These are phyloP conservation scores for Geoglossum cookeanum DNA, from an alignment of 2,329 filamentous ascomycete genomes.

Conservation along the genomic window DNA sequence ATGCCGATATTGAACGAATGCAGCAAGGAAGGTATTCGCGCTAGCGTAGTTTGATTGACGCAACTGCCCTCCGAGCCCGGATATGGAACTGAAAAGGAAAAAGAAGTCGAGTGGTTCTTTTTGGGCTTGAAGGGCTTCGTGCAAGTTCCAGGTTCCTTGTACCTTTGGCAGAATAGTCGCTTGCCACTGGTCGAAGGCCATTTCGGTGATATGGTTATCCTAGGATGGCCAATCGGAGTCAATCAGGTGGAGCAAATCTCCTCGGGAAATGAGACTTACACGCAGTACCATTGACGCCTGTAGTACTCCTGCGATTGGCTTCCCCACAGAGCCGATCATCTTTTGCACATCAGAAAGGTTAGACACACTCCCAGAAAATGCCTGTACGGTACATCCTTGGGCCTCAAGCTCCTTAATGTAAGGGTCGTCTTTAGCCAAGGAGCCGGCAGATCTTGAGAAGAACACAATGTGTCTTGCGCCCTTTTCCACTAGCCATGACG, in stretches of 20 bases:
- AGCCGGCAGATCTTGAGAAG: constrained; percentile 29
- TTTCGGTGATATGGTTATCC: constrained; percentile 8
- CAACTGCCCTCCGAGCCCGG: constrained; percentile 11
- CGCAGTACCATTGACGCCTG: constrained; percentile 27
- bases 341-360: constrained; percentile 15
- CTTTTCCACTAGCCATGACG: constrained; percentile 28
- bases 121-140: too few relatives aligned
- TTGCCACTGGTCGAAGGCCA: constrained; percentile 5
- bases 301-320: constrained; percentile 16
- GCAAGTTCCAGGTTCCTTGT: constrained; percentile 14
- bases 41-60: constrained; percentile 13
- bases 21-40: constrained; percentile 13
- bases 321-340: constrained; percentile 9
- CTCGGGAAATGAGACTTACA: too few relatives aligned
- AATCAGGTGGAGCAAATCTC: too few relatives aligned
- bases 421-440: constrained; percentile 12
- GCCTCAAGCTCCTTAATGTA: constrained; percentile 11
- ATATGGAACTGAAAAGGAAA: constrained; percentile 13
- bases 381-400: constrained; percentile 9
- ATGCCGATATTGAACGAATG: constrained; percentile 13
- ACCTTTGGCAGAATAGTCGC: constrained; percentile 13
- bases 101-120: constrained; percentile 16
- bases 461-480: constrained; percentile 35
- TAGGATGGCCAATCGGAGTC: too few relatives aligned
- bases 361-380: constrained; percentile 19